Evolutionary conservation across 2,329 filamentous ascomycete genomes (phyloP), one percentile per base, ranked within the genome.

Genomic region (Drechslera avenae): DNA sequence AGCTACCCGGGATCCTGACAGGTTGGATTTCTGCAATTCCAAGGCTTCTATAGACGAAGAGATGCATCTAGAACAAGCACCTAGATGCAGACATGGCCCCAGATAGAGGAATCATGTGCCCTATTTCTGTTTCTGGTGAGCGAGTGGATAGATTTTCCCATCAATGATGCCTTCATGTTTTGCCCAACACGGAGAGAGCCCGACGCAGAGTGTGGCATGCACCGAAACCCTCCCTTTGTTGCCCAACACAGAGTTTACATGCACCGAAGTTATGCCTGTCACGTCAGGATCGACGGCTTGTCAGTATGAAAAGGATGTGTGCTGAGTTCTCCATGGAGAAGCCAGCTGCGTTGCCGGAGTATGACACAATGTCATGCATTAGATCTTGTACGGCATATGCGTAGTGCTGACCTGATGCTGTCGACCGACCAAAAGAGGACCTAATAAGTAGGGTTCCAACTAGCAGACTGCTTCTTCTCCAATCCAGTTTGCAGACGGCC

Each of bases 321-420:
- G 39, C 33, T 39, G 45, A 52, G 49, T 28, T 28, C 49, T 48
- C 16, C 14, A 37, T 43, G 43, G 43, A 42, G 37, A 41, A 37
- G 39, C 12, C 45, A 32, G 23, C n/a, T 48, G 34, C 49, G 28
- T 39, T 48, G 17, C 49, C 49, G 44, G 35, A 19, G 44, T 48
- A 33, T 26, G 30, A 43, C 34, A 48, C 44, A 14, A 52, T 52
- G 49, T 48, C 49, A 39, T 52, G 44, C 49, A 48, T 52, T 31
- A 47, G 39, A 32, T 19, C 23, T 28, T 21, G 37, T 48, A 44
- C 39, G 37, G 33, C 17, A 12, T 45, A 13, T 31, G 37, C 23
- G 34, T 19, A 39, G 26, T 21, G 49, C 44, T 48, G 39, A 48
- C 31, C 39, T 30, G 13, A 43, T n/a, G 19, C 28, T 39, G 40